Percentiles rank a stretch among this genome's conserved stretches.
Evolutionary conservation across 2,329 filamentous ascomycete species (phyloP).

Genomic region (Calonectria pseudoreteaudii): DNA sequence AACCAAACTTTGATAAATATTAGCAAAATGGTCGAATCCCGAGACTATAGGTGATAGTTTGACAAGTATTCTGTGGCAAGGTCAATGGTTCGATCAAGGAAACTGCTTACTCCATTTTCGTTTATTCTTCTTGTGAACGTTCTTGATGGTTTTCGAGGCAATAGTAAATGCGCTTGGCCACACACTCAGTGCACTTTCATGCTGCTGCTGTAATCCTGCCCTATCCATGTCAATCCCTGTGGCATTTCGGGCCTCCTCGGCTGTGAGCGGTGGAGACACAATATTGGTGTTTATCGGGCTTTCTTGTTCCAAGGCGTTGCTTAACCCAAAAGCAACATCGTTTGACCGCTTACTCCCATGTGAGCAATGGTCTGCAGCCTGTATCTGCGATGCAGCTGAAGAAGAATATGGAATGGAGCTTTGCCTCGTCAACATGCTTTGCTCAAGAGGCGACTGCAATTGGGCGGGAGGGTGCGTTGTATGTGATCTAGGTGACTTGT

Average conservation of each 20-base stretch:
- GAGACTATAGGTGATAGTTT: too few relatives aligned
- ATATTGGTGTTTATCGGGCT: neutral
- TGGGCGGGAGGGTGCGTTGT: neutral
- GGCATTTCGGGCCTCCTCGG: neutral
- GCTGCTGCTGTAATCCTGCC: constrained; percentile 7
- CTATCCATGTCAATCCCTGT: neutral
- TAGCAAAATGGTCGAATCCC: neutral
- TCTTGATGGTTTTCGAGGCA: constrained; percentile 46
- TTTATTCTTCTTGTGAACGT: constrained; percentile 41
- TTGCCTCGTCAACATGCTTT: constrained; percentile 18
- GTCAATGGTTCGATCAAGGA: too few relatives aligned
- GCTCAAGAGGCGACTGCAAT: neutral
- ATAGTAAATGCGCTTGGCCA: constrained; percentile 46
- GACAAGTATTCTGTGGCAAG: too few relatives aligned
- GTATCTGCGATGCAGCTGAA: neutral
- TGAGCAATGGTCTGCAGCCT: neutral
- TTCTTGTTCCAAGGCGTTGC: neutral
- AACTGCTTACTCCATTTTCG: constrained; percentile 51
- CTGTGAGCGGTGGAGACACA: neutral
- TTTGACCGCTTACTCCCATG: neutral
- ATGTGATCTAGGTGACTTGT: constrained; percentile 26
- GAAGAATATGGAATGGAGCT: neutral
- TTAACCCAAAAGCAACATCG: neutral
- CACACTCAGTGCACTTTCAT: constrained; percentile 24
- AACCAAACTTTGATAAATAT: constrained; percentile 39